Evolutionary conservation across 2,329 filamentous ascomycete genomes (phyloP).

Genomic region (Pseudomassariella vexata): DNA sequence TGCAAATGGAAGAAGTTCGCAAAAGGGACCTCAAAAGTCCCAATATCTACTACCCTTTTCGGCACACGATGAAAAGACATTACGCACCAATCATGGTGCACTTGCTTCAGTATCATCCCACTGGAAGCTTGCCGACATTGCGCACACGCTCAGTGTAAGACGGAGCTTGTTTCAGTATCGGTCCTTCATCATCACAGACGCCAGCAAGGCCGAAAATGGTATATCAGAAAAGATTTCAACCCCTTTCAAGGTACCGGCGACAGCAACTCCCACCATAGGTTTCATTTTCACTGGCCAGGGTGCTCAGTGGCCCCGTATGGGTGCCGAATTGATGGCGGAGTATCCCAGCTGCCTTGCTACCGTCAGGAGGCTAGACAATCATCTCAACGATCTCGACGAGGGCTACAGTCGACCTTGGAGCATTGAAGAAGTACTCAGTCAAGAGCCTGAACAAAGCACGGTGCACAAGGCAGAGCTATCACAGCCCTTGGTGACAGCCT

Average conservation of each 20-base stretch:
- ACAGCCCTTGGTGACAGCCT: slow-evolving; percentile 35
- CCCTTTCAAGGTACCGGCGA: slow-evolving; percentile 10
- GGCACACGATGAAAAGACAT: too few species aligned
- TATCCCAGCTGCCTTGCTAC: slow-evolving; percentile 7
- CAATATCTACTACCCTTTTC: too few species aligned
- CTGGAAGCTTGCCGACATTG: neutral
- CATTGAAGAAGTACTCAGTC: slow-evolving; percentile 1
- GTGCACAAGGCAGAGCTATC: slow-evolving; percentile 16
- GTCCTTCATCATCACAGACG: neutral
- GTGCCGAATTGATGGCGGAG: slow-evolving; percentile 11
- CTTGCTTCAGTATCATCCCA: too few species aligned
- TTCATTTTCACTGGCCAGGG: slow-evolving; percentile 14
- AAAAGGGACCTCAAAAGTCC: too few species aligned
- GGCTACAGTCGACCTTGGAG: slow-evolving; percentile 12
- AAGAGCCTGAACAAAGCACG: too few species aligned
- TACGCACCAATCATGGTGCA: too few species aligned
- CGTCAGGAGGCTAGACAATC: slow-evolving; percentile 9
- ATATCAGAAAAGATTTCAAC: too few species aligned
- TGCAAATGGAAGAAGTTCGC: too few species aligned
- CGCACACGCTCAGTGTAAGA: slow-evolving; percentile 2
- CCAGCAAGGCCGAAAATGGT: neutral
- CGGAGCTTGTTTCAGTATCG: neutral
- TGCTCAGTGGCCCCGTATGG: slow-evolving; percentile 23
- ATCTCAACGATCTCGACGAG: slow-evolving; percentile 7
- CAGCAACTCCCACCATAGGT: slow-evolving; percentile 7